phyloP scores from a whole-genome alignment of 169 alveolate species.

The Plasmodium knowlesi region DNA sequence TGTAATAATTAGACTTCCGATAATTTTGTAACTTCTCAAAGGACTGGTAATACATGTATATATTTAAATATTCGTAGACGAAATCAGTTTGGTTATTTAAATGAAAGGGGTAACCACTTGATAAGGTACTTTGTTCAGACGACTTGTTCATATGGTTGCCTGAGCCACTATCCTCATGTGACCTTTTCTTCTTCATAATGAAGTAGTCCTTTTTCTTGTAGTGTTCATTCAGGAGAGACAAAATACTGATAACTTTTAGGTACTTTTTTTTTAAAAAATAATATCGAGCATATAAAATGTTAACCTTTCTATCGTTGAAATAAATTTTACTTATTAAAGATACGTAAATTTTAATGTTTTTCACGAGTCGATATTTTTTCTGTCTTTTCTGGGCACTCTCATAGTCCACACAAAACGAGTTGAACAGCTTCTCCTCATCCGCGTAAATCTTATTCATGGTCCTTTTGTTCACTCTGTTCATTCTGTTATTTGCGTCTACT shows the following conservation, averaged over 20 bases:
- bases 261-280: slow-evolving; percentile 67
- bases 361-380: slow-evolving; percentile 32
- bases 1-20: slow-evolving; percentile 39
- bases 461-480: background rate
- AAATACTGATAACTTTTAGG: slow-evolving; percentile 39
- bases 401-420: slow-evolving; percentile 5
- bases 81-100: slow-evolving; percentile 66
- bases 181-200: slow-evolving; percentile 3
- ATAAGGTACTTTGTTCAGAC: background rate
- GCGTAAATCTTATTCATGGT: slow-evolving; percentile 19
- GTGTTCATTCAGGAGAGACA: slow-evolving; percentile 54
- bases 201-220: slow-evolving; percentile 26
- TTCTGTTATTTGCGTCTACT: slow-evolving; percentile 3
- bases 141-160: background rate
- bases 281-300: slow-evolving; percentile 63
- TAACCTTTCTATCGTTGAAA: slow-evolving; percentile 60
- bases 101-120: slow-evolving; percentile 3
- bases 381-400: slow-evolving; percentile 31
- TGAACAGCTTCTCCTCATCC: slow-evolving; percentile 36
- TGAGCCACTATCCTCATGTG: background rate
- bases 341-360: slow-evolving; percentile 61
- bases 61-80: slow-evolving; percentile 64
- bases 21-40: slow-evolving; percentile 36
- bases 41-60: slow-evolving; percentile 63
- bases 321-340: slow-evolving; percentile 56